Conservation (phyloP, 805 yeast genomes). For the Kregervanrija pseudodelftensis region DNA sequence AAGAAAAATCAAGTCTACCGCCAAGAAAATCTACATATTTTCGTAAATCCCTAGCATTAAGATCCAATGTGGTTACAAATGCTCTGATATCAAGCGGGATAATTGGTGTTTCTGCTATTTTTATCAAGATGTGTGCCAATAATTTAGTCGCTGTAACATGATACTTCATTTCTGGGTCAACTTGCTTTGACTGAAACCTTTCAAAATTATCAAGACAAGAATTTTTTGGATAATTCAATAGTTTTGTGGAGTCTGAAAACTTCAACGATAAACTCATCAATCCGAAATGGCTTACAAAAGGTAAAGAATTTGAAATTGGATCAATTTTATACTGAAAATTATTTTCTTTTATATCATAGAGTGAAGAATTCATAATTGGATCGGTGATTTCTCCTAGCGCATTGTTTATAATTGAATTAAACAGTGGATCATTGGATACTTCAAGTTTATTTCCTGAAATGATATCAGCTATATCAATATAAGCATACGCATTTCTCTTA, state of each 20-base stretch:
- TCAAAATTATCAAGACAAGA: slow-evolving; percentile 63
- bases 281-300: slow-evolving; percentile 58
- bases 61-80: slow-evolving; percentile 37
- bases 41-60: slow-evolving; percentile 41
- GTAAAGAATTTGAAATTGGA: slow-evolving; percentile 27
- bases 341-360: slow-evolving; percentile 8
- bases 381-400: slow-evolving; percentile 29
- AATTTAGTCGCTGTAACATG: slow-evolving; percentile 53
- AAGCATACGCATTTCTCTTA: slow-evolving; percentile 54
- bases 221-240: slow-evolving; percentile 34
- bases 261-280: slow-evolving; percentile 62
- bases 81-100: slow-evolving; percentile 57
- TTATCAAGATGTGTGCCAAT: slow-evolving; percentile 45
- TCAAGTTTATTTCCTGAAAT: slow-evolving; percentile 46
- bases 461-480: slow-evolving; percentile 67
- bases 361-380: slow-evolving; percentile 18
- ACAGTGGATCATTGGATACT: slow-evolving; percentile 50
- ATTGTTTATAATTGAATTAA: slow-evolving; percentile 41
- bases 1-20: no score
- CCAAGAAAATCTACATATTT: slow-evolving; percentile 23
- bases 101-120: slow-evolving; percentile 66
- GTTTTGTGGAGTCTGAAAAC: slow-evolving; percentile 29
- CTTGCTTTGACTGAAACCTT: slow-evolving; percentile 36
- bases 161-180: slow-evolving; percentile 50
- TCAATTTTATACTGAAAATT: background rate